Evolutionary conservation across 768 basidiomycete genomes (phyloP), one percentile per base, ranked within the genome.

Genomic region (Mycena galopus): DNA sequence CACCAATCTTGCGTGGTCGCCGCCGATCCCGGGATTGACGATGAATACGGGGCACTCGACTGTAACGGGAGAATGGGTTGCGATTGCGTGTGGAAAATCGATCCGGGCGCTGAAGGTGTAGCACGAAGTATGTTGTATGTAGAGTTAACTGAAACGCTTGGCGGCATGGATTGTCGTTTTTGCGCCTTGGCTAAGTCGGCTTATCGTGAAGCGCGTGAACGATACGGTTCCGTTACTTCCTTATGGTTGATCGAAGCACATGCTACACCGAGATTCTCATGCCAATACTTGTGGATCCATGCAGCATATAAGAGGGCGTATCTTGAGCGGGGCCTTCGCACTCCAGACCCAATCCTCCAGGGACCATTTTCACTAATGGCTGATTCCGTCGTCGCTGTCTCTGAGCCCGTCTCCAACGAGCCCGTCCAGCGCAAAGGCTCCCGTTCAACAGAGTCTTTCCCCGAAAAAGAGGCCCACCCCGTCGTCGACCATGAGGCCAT

Each of bases 1-100:
- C 76, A 93, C 93, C 23, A 94, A 93, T 76, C 82, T 96, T 17
- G 94, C 93, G 14, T 97, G 96, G 96, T 95, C 94, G n/a, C 94
- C 94, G 25, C 88, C 89, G 71, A 93, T 96, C 72, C 88, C 90
- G 74, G 92, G 92, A 11, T 89, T 94, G 88, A 87, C 89, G 58
- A 91, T 93, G 88, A 90, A 90, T 73, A 91, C 88, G 0, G 93
- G 94, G 21, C 90, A 92, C 76, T 88, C 91, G 67, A 94, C 92
- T 1, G 88, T 87, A 29, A 88, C 92, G 0, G 94, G 94, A 25
- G 96, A 96, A 81, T 97, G 95, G 95, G 83, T 97, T 23, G 95
- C 93, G 27, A 88, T 96, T 78, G 91, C 93, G 51, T 92, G 90
- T 74, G 96, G 96, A 32, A 95, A 92, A 83, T 88, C 88, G 21